A percentile compares a stretch with the other conserved stretches of the same genome.
These are phyloP conservation scores for Haplosporangium gracile DNA, from an alignment of 192 early-diverging fungal species.

Conservation along the genomic window DNA sequence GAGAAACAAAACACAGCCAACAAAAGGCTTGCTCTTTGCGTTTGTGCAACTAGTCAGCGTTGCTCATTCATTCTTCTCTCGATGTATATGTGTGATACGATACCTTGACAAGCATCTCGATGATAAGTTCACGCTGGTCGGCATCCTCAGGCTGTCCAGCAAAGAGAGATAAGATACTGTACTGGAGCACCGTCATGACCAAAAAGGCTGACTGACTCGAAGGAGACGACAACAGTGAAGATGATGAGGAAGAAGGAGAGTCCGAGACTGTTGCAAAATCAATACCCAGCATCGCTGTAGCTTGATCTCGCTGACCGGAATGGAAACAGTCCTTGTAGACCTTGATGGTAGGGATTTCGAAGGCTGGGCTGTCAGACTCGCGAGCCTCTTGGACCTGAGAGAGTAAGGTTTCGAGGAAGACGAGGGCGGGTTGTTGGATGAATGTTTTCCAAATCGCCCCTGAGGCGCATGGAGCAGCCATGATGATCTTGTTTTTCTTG, in stretches of 20 bases:
- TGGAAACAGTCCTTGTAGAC: conserved; percentile 6
- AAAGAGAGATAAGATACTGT: conserved; percentile 16
- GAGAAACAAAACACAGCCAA: neutral
- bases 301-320: neutral
- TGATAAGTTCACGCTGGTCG: neutral
- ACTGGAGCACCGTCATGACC: conserved; percentile 7
- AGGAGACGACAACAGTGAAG: no score
- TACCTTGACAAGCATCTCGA: conserved; percentile 21
- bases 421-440: conserved; percentile 1
- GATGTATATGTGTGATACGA: neutral
- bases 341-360: neutral
- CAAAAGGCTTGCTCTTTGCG: neutral
- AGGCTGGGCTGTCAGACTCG: neutral
- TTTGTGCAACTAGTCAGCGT: neutral
- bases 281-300: conserved; percentile 7
- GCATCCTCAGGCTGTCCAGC: neutral
- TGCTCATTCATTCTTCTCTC: neutral
- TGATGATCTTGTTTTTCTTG: neutral
- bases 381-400: neutral
- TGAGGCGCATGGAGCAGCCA: neutral
- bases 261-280: neutral
- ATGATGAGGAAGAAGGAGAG: no score
- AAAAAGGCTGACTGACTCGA: neutral
- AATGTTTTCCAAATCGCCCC: conserved; percentile 3
- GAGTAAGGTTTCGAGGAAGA: neutral